phyloP scores from a whole-genome alignment of 441 rosid species.

The Bocquillonia castaneifolia region DNA sequence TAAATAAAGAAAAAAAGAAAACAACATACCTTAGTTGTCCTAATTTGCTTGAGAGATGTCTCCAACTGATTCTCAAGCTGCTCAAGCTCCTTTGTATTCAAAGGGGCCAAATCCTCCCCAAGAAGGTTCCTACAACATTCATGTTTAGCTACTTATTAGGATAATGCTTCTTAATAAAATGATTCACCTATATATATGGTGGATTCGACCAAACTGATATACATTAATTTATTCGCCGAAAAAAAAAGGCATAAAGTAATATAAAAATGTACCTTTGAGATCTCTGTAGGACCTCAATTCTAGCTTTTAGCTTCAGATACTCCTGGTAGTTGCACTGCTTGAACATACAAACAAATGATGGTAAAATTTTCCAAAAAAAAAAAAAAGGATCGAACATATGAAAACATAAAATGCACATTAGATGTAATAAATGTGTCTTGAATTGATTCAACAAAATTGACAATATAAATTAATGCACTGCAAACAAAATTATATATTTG shows the following conservation, averaged over 20 bases:
- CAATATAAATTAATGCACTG: neutral
- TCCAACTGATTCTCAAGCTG: constrained; percentile 57
- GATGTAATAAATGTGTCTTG: no score
- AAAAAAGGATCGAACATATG: neutral
- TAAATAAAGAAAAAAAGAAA: neutral
- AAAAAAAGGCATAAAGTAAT: neutral
- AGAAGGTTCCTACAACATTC: constrained; percentile 43
- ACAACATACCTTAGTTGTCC: constrained; percentile 45
- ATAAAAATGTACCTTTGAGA: constrained; percentile 40
- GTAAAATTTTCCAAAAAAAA: no score
- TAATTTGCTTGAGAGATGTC: constrained; percentile 46
- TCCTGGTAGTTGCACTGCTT: constrained; percentile 51
- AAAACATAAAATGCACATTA: no score
- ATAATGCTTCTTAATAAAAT: neutral
- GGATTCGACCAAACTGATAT: no score
- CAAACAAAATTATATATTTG: neutral
- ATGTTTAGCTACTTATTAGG: neutral
- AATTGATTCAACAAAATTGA: constrained; percentile 2
- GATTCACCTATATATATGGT: no score
- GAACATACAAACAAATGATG: neutral
- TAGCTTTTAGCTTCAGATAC: constrained; percentile 49
- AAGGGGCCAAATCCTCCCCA: constrained; percentile 55
- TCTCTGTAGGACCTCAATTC: constrained; percentile 45
- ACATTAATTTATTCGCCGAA: neutral
- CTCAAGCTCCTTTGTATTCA: constrained; percentile 50